Evolutionary conservation across 1,284 basidiomycete species (phyloP).

Genomic region (Microstroma glucosiphilum): DNA sequence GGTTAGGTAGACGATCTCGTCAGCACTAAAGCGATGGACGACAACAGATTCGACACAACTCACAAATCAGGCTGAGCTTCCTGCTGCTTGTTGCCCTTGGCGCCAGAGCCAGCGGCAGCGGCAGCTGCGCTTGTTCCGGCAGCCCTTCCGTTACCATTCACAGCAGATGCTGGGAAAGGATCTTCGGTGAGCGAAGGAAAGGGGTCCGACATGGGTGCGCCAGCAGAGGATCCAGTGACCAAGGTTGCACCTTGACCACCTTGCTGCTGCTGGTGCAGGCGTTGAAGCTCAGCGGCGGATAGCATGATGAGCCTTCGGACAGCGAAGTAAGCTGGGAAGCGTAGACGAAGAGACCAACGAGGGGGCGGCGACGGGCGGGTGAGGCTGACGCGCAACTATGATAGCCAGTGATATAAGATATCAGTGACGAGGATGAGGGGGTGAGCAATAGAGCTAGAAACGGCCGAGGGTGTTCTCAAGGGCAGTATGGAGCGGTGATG

Average conservation of each 20-base stretch:
- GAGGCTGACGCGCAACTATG: not conserved
- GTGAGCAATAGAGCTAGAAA: not conserved
- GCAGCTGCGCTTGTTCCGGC: conserved; percentile 7
- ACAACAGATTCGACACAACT: not conserved
- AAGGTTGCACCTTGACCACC: conserved; percentile 1
- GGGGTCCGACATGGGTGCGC: conserved; percentile 36
- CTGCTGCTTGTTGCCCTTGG: conserved; percentile 23
- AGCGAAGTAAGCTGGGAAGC: not conserved
- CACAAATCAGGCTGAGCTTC: conserved; percentile 26
- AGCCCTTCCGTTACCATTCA: conserved; percentile 11
- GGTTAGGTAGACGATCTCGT: not conserved
- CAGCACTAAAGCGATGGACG: no score
- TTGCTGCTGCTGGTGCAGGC: conserved; percentile 29
- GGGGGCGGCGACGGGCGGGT: not conserved
- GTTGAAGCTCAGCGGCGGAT: conserved; percentile 37
- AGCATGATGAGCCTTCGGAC: conserved; percentile 22
- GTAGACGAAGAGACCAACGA: not conserved
- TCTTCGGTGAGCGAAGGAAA: conserved; percentile 44
- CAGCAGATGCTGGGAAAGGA: conserved; percentile 28
- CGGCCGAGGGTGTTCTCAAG: not conserved
- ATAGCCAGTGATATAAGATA: not conserved
- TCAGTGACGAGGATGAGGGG: not conserved
- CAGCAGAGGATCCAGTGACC: conserved; percentile 10
- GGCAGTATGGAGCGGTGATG: not conserved
- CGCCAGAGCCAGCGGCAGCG: conserved; percentile 18